These are phyloP conservation scores for Candida nonsorbophila DNA, from an alignment of 805 yeast species.

Conservation along the genomic window DNA sequence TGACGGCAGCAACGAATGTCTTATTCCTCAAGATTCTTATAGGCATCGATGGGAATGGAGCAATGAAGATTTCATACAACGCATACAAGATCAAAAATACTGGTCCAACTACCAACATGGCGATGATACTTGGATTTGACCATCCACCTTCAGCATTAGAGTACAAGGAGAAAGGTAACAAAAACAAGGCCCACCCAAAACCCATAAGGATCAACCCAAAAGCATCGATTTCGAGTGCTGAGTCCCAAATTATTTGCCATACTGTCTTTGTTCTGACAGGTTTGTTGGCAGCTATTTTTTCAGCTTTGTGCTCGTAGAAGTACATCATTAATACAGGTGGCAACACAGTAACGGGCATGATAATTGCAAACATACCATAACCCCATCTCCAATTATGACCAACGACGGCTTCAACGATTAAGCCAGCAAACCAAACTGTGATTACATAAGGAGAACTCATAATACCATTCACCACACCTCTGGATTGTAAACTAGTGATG, in stretches of 20 bases:
- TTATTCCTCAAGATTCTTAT: conserved; percentile 24
- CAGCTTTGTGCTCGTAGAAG: conserved; percentile 25
- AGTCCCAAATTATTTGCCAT: conserved; percentile 5
- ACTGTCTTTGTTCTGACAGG: conserved; percentile 1
- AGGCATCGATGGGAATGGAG: conserved; percentile 35
- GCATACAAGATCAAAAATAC: conserved; percentile 25
- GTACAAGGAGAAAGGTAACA: conserved; percentile 35
- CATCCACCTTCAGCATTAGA: conserved; percentile 25
- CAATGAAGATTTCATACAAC: conserved; percentile 28
- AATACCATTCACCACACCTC: conserved; percentile 13
- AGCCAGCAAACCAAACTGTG: conserved; percentile 39
- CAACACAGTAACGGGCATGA: conserved; percentile 34
- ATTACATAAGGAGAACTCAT: conserved; percentile 36
- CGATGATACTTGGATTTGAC: conserved; percentile 36
- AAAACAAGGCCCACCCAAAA: conserved; percentile 31
- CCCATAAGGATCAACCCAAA: conserved; percentile 32
- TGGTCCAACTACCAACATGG: conserved; percentile 38
- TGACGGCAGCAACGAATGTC: conserved; percentile 29
- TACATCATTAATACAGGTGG: conserved; percentile 28
- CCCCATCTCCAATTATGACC: conserved; percentile 48
- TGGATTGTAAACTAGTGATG: conserved; percentile 19
- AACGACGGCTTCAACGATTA: conserved; percentile 24
- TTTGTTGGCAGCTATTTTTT: conserved; percentile 6
- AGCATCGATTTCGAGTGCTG: conserved; percentile 30
- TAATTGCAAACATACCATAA: conserved; percentile 44